Evolutionary conservation across 2,329 filamentous ascomycete genomes (phyloP).

Genomic region (Exophiala xenobiotica): DNA sequence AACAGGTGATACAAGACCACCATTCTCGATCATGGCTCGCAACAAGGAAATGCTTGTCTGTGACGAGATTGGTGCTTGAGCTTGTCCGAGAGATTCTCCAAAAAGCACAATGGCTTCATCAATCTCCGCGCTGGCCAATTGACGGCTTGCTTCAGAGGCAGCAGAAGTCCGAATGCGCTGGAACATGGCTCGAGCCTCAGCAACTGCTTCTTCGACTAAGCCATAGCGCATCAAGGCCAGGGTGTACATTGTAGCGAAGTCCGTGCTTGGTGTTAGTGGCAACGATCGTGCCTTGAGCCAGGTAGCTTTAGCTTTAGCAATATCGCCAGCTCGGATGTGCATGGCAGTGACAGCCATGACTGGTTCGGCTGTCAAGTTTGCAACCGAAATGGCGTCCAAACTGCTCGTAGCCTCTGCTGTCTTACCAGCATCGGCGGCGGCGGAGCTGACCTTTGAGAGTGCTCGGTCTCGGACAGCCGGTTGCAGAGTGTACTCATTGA

Average conservation of each 20-base stretch:
- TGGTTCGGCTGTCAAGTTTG: slow-evolving; percentile 52
- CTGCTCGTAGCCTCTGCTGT: slow-evolving; percentile 66
- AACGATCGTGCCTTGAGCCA: slow-evolving; percentile 71
- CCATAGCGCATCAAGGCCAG: slow-evolving; percentile 84
- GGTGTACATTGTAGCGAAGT: slow-evolving; percentile 84
- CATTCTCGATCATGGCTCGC: slow-evolving; percentile 66
- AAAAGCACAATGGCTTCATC: slow-evolving; percentile 80
- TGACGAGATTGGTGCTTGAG: slow-evolving; percentile 51
- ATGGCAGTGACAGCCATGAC: slow-evolving; percentile 83
- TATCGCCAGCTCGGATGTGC: slow-evolving; percentile 77
- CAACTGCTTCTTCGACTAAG: slow-evolving; percentile 76
- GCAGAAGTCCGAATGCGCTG: slow-evolving; percentile 69
- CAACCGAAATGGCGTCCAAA: slow-evolving; percentile 57
- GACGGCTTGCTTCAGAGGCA: slow-evolving; percentile 42
- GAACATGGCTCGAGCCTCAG: slow-evolving; percentile 82
- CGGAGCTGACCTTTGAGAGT: slow-evolving; percentile 70
- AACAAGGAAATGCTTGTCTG: slow-evolving; percentile 59
- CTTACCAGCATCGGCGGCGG: slow-evolving; percentile 77
- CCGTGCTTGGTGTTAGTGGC: slow-evolving; percentile 41
- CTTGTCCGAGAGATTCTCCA: slow-evolving; percentile 56
- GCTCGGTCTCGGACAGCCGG: slow-evolving; percentile 58
- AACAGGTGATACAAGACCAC: slow-evolving; percentile 59
- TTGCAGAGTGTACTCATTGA: slow-evolving; percentile 45
- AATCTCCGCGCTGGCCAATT: slow-evolving; percentile 71
- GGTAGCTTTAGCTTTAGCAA: slow-evolving; percentile 72